Conservation (phyloP, 2,329 filamentous ascomycete species). For the Diaporthe australafricana region DNA sequence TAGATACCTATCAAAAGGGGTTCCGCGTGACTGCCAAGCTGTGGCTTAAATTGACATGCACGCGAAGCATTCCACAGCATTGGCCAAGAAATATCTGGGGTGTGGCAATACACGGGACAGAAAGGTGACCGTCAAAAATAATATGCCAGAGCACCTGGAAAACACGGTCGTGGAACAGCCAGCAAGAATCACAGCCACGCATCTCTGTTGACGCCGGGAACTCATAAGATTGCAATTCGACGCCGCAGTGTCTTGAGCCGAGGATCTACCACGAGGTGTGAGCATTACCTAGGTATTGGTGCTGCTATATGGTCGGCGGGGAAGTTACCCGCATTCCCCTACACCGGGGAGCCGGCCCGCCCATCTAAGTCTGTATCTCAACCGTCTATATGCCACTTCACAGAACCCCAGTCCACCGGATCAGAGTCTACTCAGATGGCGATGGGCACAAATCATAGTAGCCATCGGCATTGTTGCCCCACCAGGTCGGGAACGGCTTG, state of each 20-base stretch:
- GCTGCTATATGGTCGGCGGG: background rate
- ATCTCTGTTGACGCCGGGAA: too few species aligned
- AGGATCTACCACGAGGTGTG: background rate
- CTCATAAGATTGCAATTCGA: background rate
- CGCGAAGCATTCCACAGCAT: background rate
- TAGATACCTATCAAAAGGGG: background rate
- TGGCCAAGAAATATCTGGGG: background rate
- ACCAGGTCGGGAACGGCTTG: slow-evolving; percentile 63
- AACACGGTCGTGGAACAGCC: background rate
- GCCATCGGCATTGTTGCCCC: slow-evolving; percentile 63
- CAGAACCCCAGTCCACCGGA: too few species aligned
- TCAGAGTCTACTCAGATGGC: slow-evolving; percentile 42
- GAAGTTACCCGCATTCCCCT: background rate
- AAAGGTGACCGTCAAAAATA: background rate
- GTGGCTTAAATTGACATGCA: background rate
- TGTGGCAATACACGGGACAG: background rate
- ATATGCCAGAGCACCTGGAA: too few species aligned
- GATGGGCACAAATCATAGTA: slow-evolving; percentile 61
- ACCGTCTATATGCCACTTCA: background rate
- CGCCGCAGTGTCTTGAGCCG: background rate
- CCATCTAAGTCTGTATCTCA: background rate
- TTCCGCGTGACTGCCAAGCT: background rate
- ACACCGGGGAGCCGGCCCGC: background rate
- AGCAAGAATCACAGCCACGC: background rate
- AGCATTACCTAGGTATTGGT: too few species aligned